Base-by-base conservation (phyloP, 2,329 filamentous ascomycete genomes). In the Cladosporium sp. region DNA sequence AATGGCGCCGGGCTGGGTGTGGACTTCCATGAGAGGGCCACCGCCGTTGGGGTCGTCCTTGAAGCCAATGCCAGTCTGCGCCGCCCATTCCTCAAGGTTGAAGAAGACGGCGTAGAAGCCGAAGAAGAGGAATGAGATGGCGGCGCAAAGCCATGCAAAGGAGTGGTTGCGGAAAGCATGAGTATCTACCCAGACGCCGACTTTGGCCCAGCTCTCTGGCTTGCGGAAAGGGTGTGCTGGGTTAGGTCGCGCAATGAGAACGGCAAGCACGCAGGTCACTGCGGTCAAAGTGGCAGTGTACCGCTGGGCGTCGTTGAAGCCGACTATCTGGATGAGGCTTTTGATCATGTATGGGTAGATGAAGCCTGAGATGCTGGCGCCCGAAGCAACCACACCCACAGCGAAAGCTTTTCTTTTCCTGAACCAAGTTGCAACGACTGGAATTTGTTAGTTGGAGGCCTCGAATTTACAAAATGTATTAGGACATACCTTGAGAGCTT, bases 101-200 rank as follows among this genome's bases (percentile, higher is more conserved):
- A 81, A 81, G 69, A 81, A 80, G 19, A 82, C 69, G 3, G 77
- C 75, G 61, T 81, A 81, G 66, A 81, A 81, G 20, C 79, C 79
- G 51, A 80, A 73, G 70, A 81, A 81, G 49, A 81, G 69, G 61
- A 78, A 76, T 1, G 73, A 70, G n/a, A 80, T 74, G 5, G 73
- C 70, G 1, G 73, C 75, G 20, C 73, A 74, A 61, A 79, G 76
- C 71, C 74, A 79, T 57, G 66, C 68, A 63, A 75, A 81, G 2
- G 77, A 67, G 20, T 67, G 68, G 66, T 78, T 75, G 34, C 63
- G 64, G 65, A 80, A 77, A 0, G 78, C 79, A 20, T 74, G 67
- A 1, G 65, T 70, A 59, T 81, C 79, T 25, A 79, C 67, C 60
- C 67, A 69, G 7, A 75, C 74, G 8, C 64, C 63, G n/a, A 73